Evolutionary conservation across 73 alveolate species (phyloP).

Genomic region (Diophrys sp.): DNA sequence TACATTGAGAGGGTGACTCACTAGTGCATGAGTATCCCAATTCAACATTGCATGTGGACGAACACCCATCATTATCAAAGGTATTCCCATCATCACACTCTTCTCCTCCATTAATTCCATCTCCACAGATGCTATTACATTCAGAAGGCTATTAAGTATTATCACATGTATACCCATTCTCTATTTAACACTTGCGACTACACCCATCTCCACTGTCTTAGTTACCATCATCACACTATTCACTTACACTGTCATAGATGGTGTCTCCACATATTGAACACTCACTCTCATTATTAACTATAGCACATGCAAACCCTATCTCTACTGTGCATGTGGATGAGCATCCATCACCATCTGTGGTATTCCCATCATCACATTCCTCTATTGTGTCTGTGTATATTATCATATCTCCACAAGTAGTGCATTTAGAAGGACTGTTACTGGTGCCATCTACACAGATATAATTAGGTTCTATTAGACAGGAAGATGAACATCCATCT

Average conservation of each 20-base stretch:
- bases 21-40: not conserved
- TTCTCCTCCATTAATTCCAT: conserved; percentile 36
- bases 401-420: not conserved
- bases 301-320: not conserved
- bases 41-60: not conserved
- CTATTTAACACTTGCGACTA: not conserved
- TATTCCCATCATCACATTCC: not conserved
- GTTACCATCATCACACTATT: not conserved
- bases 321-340: not conserved
- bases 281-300: not conserved
- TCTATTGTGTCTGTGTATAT: not conserved
- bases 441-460: not conserved
- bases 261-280: not conserved
- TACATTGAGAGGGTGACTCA: not conserved
- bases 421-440: not conserved
- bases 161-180: not conserved
- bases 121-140: conserved; percentile 34
- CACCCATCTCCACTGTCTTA: not conserved
- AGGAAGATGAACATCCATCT: not conserved
- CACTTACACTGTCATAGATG: not conserved
- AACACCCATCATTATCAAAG: conserved; percentile 41
- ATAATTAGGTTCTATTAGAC: not conserved
- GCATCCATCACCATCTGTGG: not conserved
- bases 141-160: not conserved
- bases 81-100: conserved; percentile 50